Base-by-base conservation (phyloP, 805 yeast species). In the Starmerella apicola region DNA sequence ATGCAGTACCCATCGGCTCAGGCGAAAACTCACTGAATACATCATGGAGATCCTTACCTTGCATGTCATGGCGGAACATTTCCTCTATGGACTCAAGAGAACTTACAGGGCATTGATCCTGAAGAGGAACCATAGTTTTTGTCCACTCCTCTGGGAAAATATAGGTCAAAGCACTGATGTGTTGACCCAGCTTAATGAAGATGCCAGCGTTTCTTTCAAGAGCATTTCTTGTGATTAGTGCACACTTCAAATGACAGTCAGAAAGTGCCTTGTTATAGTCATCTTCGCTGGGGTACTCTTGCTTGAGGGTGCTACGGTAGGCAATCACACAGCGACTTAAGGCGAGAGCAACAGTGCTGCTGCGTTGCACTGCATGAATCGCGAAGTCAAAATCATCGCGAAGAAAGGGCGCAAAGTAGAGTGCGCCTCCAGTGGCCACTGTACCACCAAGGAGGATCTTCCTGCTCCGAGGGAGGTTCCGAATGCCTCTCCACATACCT, bases 101-200 rank as follows among this genome's bases (percentile, higher is more conserved):
- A 1, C 94, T 79, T 49, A 69, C 65, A 0, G 98, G 97, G 57
- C 97, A 88, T 54, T 73, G 71, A 52, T 86, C 94, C 55, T 88
- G 97, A 38, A 91, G 63, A 1, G 95, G 94, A 25, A 78, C 68
- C 95, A 91, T 91, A 0, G 97, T 78, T 13, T 75, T 74, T 1
- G 97, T 88, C 99, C 99, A 91, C 60, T 91, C 95, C 4, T 64
- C 65, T 0, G 99, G 98, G 36, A 91, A 64, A 24, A 91, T 63
- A 59, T 91, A 91, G 1, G 95, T 82, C 72, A 91, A 69, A 0
- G 97, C 97, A 30, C 86, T 72, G 10, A 91, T 65, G 56, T 91
- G 98, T 58, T 91, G 98, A 10, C 99, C 98, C 32, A 91, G 64
- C 59, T 91, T 91, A 59, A 91, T 91, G 58, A 78, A 91, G 6